Percentiles rank a stretch among this genome's conserved stretches.
These are phyloP conservation scores for Przewalskia tangutica DNA, from an alignment of 257 asterid species.

Conservation along the genomic window DNA sequence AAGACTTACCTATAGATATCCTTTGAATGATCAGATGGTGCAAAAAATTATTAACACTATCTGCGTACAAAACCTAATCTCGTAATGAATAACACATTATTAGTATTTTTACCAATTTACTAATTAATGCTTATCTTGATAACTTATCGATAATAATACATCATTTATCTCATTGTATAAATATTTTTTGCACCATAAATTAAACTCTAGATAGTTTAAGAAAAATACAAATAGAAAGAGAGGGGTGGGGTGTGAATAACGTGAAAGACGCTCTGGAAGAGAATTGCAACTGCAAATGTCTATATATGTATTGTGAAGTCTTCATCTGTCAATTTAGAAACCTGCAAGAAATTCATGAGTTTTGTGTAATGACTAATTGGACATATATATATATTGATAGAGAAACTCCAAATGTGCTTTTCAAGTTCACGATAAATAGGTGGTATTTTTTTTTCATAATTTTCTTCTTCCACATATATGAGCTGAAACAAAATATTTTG, in stretches of 20 bases:
- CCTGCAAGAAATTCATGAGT: constrained; percentile 36
- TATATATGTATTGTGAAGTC: neutral
- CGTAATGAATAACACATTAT: neutral
- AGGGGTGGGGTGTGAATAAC: constrained; percentile 14
- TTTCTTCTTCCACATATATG: neutral
- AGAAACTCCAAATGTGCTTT: neutral
- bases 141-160: too few species aligned
- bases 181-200: neutral
- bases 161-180: neutral
- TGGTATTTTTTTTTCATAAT: neutral
- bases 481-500: neutral
- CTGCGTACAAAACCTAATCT: neutral
- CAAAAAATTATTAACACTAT: neutral
- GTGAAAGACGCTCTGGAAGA: constrained; percentile 21
- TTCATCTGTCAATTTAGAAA: constrained; percentile 23
- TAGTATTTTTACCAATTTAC: too few species aligned
- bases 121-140: neutral
- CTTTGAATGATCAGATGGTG: neutral
- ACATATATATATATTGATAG: neutral
- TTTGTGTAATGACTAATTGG: neutral
- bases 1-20: too few species aligned
- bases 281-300: neutral
- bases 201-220: neutral
- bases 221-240: neutral
- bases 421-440: neutral